These are phyloP conservation scores for Botryobasidium botryosum DNA, from an alignment of 768 basidiomycete species.

Conservation along the genomic window DNA sequence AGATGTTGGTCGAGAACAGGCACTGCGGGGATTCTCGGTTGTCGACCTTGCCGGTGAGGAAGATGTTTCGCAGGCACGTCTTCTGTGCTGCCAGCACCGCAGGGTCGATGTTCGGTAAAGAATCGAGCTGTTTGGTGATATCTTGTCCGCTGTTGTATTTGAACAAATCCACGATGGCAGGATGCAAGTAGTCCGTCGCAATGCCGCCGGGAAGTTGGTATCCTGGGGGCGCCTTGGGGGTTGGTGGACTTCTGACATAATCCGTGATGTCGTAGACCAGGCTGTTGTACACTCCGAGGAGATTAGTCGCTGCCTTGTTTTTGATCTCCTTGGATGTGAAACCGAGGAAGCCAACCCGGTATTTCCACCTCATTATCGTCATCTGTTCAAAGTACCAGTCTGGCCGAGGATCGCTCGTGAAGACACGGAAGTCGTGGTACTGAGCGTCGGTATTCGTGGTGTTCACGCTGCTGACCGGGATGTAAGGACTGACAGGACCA, in stretches of 20 bases:
- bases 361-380: conserved; percentile 81
- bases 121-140: conserved; percentile 57
- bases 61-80: conserved; percentile 83
- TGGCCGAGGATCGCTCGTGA: conserved; percentile 67
- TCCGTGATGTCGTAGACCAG: conserved; percentile 75
- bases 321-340: conserved; percentile 56
- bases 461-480: conserved; percentile 62
- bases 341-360: conserved; percentile 77
- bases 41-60: conserved; percentile 83
- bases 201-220: conserved; percentile 26
- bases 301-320: conserved; percentile 41
- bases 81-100: conserved; percentile 54
- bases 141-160: conserved; percentile 56
- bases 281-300: conserved; percentile 74
- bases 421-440: conserved; percentile 94
- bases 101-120: conserved; percentile 36
- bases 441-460: conserved; percentile 49
- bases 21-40: conserved; percentile 85
- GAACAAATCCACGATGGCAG: conserved; percentile 57
- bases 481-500: conserved; percentile 70
- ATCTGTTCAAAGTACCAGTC: conserved; percentile 98
- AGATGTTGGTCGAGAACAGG: conserved; percentile 76
- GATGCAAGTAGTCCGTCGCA: conserved; percentile 53
- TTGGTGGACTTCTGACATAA: conserved; percentile 60
- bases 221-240: conserved; percentile 31